A percentile compares a stretch with the other conserved stretches of the same genome.
phyloP scores from a whole-genome alignment of 176 grass and related monocot species.

The Phoenix roebelenii region DNA sequence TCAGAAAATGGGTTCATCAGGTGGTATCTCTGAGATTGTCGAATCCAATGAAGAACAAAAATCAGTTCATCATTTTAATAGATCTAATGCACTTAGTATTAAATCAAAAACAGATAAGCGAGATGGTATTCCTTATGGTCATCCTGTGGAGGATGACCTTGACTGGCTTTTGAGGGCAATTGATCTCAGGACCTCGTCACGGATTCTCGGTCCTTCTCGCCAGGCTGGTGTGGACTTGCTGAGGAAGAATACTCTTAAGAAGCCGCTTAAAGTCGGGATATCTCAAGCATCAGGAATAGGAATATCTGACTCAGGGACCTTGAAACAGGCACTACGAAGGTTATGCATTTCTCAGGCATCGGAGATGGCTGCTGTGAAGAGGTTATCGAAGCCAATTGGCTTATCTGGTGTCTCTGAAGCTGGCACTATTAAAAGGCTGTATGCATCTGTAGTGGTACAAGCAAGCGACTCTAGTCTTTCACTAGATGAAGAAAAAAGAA shows the following conservation, averaged over 20 bases:
- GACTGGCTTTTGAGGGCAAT: constrained; percentile 64
- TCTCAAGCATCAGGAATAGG: constrained; percentile 57
- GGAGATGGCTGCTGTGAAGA: constrained; percentile 96
- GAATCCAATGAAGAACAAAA: constrained; percentile 54
- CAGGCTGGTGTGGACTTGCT: constrained; percentile 13
- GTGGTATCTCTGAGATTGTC: constrained; percentile 76
- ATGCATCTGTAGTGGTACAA: constrained; percentile 40
- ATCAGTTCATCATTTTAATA: constrained; percentile 21
- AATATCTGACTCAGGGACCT: constrained; percentile 75
- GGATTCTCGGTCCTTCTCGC: constrained; percentile 23
- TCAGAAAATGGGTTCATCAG: constrained; percentile 46
- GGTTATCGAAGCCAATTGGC: constrained; percentile 32
- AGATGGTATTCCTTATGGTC: constrained; percentile 25
- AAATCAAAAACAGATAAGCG: constrained; percentile 54
- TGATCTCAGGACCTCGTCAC: constrained; percentile 42
- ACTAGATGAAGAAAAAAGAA: constrained; percentile 40
- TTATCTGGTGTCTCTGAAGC: constrained; percentile 37
- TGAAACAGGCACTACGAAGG: constrained; percentile 87
- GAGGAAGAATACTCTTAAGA: constrained; percentile 53
- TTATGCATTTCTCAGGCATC: constrained; percentile 96
- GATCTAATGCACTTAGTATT: constrained; percentile 45
- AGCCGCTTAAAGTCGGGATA: constrained; percentile 45
- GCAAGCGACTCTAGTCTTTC: constrained; percentile 12
- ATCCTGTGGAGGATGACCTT: constrained; percentile 61
- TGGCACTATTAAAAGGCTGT: constrained; percentile 56